Base-by-base conservation (phyloP, 768 basidiomycete genomes). In the Mycena floridula region DNA sequence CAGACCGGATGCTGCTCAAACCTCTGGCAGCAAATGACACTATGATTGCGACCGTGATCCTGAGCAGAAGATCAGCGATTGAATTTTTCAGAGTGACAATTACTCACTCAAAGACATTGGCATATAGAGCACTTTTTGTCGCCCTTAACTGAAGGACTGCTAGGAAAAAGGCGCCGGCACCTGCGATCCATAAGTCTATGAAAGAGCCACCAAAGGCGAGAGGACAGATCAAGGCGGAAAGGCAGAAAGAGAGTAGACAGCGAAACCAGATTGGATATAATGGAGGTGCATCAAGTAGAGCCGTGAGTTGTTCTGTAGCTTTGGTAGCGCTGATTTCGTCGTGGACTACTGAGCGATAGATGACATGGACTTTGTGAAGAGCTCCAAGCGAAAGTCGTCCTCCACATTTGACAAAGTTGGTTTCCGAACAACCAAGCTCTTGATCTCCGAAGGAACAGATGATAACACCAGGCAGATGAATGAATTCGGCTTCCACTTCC, bases 371-470 rank as follows among this genome's bases (percentile, higher is more conserved):
- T 25, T 82, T 77, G 54, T 94, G 89, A 12, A 97, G 75, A 50
- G 77, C 80, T 22, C 92, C 92, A 13, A 97, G 79, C 37, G 87
- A 82, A 24, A 96, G 78, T 21, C 82, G 71, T 15, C 85, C 85
- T 23, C 69, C 69, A 46, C 82, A 83, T 59, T 89, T 90, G 61
- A 94, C 73, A 62, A 95, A 91, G 61, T 93, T 79, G 22, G 91
- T 91, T 61, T 92, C 87, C 24, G 87, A 87, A 1, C 85, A 85
- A 52, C 88, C 87, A n/a, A 89, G 85, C 50, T 89, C 89, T 50
- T 81, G 81, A 58, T 95, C 90, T 13, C 87, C 88, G 58, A 95
- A 95, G 30, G 88, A 90, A 51, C 84, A 85, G 43, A 96, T 87
- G 52, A 89, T 85, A 50, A 89, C 75, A 15, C 74, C 77, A 20